Conservation (phyloP, 2,329 filamentous ascomycete species). For the Claviceps quebecensis region DNA sequence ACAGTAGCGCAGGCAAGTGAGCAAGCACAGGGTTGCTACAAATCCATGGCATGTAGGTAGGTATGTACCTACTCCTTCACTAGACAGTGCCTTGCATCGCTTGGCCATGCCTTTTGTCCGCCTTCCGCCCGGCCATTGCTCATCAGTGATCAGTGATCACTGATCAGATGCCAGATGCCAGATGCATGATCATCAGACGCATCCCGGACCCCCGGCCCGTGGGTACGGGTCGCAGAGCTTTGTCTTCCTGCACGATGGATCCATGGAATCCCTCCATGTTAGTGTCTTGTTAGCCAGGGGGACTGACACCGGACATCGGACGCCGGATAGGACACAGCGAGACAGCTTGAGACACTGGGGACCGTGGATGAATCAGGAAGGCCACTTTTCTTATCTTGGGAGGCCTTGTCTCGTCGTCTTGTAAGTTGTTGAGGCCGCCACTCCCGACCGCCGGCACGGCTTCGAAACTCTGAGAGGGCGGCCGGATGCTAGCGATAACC, state of each 20-base stretch:
- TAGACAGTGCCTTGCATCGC: background rate
- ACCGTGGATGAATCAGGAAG: background rate
- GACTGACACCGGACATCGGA: background rate
- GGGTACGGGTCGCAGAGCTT: background rate
- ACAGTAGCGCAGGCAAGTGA: too few species aligned
- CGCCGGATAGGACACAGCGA: background rate
- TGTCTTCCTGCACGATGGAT: background rate
- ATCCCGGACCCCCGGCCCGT: background rate
- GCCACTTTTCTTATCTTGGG: background rate
- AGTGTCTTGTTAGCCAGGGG: background rate
- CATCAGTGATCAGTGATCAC: too few species aligned
- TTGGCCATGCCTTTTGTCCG: background rate
- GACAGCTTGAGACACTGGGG: background rate
- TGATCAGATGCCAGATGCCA: too few species aligned
- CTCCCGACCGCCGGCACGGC: background rate
- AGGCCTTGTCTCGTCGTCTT: background rate
- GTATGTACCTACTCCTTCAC: background rate
- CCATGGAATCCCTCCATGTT: background rate
- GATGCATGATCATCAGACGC: background rate
- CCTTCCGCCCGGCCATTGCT: background rate
- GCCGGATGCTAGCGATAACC: conserved; percentile 8
- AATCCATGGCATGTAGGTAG: background rate
- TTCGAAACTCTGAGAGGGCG: background rate
- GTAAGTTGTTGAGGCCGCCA: background rate
- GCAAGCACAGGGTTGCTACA: background rate